phyloP scores from a whole-genome alignment of 73 alveolate genomes.

The Paramecium bursaria region DNA sequence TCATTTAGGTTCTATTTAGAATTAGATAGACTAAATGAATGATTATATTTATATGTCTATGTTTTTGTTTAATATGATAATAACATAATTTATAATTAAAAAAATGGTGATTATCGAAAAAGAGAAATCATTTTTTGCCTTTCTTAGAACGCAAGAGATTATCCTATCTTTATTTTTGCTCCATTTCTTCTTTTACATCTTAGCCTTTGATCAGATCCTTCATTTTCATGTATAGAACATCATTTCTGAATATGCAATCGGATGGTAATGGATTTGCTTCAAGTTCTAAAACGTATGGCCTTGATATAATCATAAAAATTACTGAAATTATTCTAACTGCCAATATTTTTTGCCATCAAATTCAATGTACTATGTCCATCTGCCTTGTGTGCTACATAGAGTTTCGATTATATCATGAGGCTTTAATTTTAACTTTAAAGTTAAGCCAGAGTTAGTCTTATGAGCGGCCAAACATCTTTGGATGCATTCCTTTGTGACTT shows the following conservation, averaged over 20 bases:
- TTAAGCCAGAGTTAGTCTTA: constrained; percentile 61
- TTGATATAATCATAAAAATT: neutral
- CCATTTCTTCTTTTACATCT: constrained; percentile 65
- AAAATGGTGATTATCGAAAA: too few relatives aligned
- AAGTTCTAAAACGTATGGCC: constrained; percentile 64
- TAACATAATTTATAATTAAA: too few relatives aligned
- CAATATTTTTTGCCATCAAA: constrained; percentile 59
- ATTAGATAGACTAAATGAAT: too few relatives aligned
- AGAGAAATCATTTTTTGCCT: constrained; percentile 41
- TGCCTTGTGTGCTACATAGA: constrained; percentile 27
- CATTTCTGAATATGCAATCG: constrained; percentile 61
- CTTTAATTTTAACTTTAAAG: constrained; percentile 15
- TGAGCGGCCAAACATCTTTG: constrained; percentile 56
- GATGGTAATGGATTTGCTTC: constrained; percentile 70
- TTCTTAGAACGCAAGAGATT: constrained; percentile 28
- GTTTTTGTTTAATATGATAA: too few relatives aligned
- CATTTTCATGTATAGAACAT: constrained; percentile 62
- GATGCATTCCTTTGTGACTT: constrained; percentile 50
- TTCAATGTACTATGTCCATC: constrained; percentile 55
- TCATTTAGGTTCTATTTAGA: too few relatives aligned
- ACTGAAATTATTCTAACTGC: constrained; percentile 52
- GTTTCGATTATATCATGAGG: constrained; percentile 44
- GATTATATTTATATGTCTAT: too few relatives aligned
- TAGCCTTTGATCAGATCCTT: constrained; percentile 37
- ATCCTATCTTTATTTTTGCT: constrained; percentile 65